Conservation (phyloP, 257 asterid genomes). For the Petunia axillaris region DNA sequence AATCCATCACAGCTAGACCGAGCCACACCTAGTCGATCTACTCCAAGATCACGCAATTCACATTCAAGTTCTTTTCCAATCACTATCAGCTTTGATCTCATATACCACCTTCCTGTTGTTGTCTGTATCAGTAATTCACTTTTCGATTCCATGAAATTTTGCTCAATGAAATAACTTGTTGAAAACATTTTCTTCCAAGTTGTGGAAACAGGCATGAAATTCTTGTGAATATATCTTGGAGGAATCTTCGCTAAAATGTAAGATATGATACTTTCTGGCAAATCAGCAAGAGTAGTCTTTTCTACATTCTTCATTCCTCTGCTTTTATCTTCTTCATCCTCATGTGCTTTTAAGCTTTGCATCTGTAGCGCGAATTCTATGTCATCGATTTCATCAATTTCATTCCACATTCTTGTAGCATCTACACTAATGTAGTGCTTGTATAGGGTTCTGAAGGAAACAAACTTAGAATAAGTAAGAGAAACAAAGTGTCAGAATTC, state of each 20-base stretch:
- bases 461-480: background rate
- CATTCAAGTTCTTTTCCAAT: slow-evolving; percentile 14
- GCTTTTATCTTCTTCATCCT: background rate
- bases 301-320: slow-evolving; percentile 12
- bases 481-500: background rate
- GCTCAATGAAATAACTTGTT: background rate
- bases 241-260: slow-evolving; percentile 32
- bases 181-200: slow-evolving; percentile 26
- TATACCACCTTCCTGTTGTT: background rate
- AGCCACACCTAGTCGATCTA: background rate
- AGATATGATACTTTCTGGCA: slow-evolving; percentile 21
- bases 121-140: slow-evolving; percentile 17
- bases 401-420: slow-evolving; percentile 3
- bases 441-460: background rate
- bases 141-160: slow-evolving; percentile 20
- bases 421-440: background rate
- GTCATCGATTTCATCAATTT: background rate
- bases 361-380: slow-evolving; percentile 4
- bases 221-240: background rate
- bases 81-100: slow-evolving; percentile 3
- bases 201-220: slow-evolving; percentile 23
- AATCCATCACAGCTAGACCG: slow-evolving; percentile 35
- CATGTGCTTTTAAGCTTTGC: background rate
- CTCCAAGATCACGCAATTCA: slow-evolving; percentile 18
- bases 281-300: background rate